Base-by-base conservation (phyloP, 176 grass and related monocot genomes). In the Puya raimondii region DNA sequence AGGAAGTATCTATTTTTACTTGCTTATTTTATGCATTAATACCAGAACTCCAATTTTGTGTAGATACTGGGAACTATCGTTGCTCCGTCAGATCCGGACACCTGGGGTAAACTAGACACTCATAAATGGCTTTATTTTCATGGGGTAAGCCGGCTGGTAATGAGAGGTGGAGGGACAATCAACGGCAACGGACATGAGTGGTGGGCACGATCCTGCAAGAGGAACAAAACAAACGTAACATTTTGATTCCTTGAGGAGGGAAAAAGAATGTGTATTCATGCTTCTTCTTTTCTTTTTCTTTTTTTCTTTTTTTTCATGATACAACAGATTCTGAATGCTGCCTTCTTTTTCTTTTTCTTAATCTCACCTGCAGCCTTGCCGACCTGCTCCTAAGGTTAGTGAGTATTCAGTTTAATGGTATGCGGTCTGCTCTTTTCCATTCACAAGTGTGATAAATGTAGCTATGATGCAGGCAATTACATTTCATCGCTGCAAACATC, bases 201-300 rank as follows among this genome's bases (percentile, higher is more conserved):
- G 93, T 96, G 93, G 93, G 81, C 84, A 49, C 80, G 68, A 61
- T 78, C 81, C 64, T 89, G 86, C 81, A 95, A 90, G 81, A 80
- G 76, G 69, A 87, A 95, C 61, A 77, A 83, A 59, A 87, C 78
- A 13, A 54, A 74, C 74, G 79, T 86, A 69, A 75, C 12, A 7
- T 1, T 53, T 51, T 26, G 4, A 13, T 70, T 23, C 10, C 49
- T 52, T 53, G 68, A 5, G 33, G 33, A 26, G 33, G 33, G 33
- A 42, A 42, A 70, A 23, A 15, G 50, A 15, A 49, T 59, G 11
- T 61, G 4, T 3, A 22, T 42, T n/a, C 23, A 0, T 22, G 9
- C 48, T 8, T 27, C 12, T 61, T 7, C 22, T 49, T 47, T 2
- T 51, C n/a, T 59, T 51, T 26, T 27, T 64, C 16, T 29, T 42